Evolutionary conservation across 495 filamentous ascomycete species (phyloP), one percentile per base, ranked within the genome.

Genomic region (Daldinia loculata): DNA sequence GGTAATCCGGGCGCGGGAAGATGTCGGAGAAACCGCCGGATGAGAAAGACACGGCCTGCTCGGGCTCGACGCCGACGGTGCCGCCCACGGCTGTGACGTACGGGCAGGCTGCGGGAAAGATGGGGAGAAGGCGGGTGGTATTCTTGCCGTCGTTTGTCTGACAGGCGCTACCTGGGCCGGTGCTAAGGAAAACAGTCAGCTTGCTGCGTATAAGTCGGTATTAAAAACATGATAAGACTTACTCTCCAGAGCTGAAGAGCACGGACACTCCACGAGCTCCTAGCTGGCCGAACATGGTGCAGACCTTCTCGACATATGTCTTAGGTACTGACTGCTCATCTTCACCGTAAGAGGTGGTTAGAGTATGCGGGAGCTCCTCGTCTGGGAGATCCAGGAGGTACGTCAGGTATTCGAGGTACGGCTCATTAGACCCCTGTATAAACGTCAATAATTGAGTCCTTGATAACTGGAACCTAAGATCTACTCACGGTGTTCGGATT

Each of bases 281-380:
- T 15, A 95, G 86, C 70, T 84, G 80, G 51, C 76, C 78, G 71
- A 84, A 78, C 78, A 92, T 86, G 75, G 89, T 88, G 83, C 93
- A 95, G 0, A 92, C 90, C 52, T 82, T 85, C 53, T 82, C 78
- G 58, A 90, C 89, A 71, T 93, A 95, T 1, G 81, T 72, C 39
- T 81, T 75, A 0, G 92, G 91, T 0, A 95, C 85, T 6, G 87
- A 90, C 80, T 94, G 80, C 77, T 97, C 93, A 55, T 93, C 87
- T 67, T 94, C 92, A 30, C 91, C 92, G 74, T 97, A 97, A 0
- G 90, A 93, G 50, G 88, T 93, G 36, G 90, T 89, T 58, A 97
- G 84, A 11, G 91, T 89, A 60, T 91, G 87, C 0, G 92, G 93
- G 3, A 95, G 84, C 5, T 88, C 81, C 11, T 61, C 32, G 65